Evolutionary conservation across 306 rosid genomes (phyloP).

Genomic region (Citrullus mucosospermus): DNA sequence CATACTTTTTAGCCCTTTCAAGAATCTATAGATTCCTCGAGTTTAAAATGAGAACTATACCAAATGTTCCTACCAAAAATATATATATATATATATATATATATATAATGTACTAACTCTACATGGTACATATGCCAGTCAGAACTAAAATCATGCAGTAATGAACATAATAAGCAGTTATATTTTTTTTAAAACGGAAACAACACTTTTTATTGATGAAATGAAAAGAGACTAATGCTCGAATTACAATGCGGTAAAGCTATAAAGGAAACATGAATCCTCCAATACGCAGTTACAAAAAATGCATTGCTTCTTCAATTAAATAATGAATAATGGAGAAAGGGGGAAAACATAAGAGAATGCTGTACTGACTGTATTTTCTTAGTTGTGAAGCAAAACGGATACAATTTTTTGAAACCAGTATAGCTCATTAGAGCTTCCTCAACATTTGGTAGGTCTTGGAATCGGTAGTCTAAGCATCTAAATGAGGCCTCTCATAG

Average conservation of each 20-base stretch:
- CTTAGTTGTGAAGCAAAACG: background rate
- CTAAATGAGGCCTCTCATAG: background rate
- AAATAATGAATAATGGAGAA: background rate
- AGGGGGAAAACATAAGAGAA: background rate
- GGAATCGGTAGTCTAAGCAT: background rate
- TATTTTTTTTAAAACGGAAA: too few relatives aligned
- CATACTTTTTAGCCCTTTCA: background rate
- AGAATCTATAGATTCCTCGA: background rate
- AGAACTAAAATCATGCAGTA: background rate
- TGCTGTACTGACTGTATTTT: background rate
- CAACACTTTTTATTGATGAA: too few relatives aligned
- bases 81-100: background rate
- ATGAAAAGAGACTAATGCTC: too few relatives aligned
- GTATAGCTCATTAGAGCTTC: background rate
- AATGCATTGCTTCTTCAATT: background rate
- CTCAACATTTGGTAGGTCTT: background rate
- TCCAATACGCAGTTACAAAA: background rate
- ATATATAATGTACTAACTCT: background rate
- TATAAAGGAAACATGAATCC: too few relatives aligned
- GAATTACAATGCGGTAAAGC: too few relatives aligned
- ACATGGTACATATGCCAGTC: background rate
- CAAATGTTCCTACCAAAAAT: background rate
- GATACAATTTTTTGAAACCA: background rate
- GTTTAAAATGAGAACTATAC: background rate
- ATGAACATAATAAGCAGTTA: background rate